Evolutionary conservation across 768 basidiomycete genomes (phyloP).

Genomic region (Amanita inopinata): DNA sequence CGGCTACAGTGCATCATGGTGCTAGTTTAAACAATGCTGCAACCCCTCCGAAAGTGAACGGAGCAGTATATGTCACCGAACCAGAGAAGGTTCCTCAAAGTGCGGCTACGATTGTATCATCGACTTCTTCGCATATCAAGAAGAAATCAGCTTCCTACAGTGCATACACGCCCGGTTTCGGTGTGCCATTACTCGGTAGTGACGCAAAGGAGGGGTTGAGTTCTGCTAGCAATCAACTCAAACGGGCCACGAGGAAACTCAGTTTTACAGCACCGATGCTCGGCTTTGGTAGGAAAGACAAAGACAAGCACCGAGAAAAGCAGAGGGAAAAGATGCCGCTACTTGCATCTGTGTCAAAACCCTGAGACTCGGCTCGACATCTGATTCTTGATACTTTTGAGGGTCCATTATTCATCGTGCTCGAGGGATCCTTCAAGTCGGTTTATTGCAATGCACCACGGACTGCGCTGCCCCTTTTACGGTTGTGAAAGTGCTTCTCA

Average conservation of each 20-base stretch:
- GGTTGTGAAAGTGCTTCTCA: not conserved
- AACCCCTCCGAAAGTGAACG: not conserved
- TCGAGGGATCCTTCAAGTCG: no score
- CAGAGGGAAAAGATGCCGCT: slow-evolving; percentile 13
- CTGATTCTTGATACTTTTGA: not conserved
- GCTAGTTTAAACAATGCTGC: no score
- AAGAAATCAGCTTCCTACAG: not conserved
- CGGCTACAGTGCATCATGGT: not conserved
- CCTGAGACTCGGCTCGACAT: slow-evolving; percentile 14
- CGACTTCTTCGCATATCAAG: not conserved
- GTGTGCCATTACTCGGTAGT: not conserved
- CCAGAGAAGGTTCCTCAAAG: not conserved
- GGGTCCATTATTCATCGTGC: no score
- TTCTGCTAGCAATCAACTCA: slow-evolving; percentile 1
- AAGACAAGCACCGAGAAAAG: slow-evolving; percentile 24
- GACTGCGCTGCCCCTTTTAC: not conserved
- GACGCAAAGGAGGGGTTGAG: slow-evolving; percentile 1
- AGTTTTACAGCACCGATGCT: slow-evolving; percentile 59
- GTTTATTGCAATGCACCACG: no score
- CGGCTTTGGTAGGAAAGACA: slow-evolving; percentile 43
- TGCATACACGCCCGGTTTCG: not conserved
- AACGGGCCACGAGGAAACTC: slow-evolving; percentile 49
- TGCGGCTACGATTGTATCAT: not conserved
- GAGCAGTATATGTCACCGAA: not conserved
- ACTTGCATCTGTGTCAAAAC: slow-evolving; percentile 14